These are phyloP conservation scores for Fraxinus anomala DNA, from an alignment of 257 asterid species.

Conservation along the genomic window DNA sequence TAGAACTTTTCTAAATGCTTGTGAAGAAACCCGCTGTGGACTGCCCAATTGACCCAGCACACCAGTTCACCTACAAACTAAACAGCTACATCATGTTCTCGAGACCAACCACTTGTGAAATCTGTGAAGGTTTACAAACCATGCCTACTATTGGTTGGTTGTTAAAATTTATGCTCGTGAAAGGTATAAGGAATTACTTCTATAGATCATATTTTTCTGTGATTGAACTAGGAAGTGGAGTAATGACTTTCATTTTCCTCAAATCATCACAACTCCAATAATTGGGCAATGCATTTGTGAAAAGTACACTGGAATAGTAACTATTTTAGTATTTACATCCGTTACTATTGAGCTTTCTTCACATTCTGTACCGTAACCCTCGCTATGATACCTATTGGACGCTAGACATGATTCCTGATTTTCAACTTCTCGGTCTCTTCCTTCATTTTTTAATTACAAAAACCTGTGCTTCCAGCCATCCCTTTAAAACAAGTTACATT, in stretches of 20 bases:
- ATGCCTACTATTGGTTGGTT: too few species aligned
- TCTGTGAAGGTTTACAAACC: too few species aligned
- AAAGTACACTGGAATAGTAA: too few species aligned
- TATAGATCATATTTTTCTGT: too few species aligned
- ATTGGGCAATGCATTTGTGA: too few species aligned
- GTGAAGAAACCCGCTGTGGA: neutral
- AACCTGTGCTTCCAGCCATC: neutral
- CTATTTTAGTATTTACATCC: too few species aligned
- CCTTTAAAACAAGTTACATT: neutral
- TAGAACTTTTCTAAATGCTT: neutral
- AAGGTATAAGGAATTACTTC: too few species aligned
- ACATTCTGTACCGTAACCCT: neutral
- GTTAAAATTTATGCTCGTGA: too few species aligned
- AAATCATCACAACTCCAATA: too few species aligned
- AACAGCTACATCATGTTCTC: neutral
- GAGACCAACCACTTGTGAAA: too few species aligned
- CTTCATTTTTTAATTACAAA: neutral
- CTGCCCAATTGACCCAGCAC: neutral
- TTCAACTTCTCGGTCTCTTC: neutral
- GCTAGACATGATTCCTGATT: neutral
- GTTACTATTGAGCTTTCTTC: neutral
- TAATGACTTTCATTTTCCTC: too few species aligned
- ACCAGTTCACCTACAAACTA: neutral
- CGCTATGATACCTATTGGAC: neutral
- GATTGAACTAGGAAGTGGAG: too few species aligned